Base-by-base conservation (phyloP, 805 yeast species). In the Starmera quercuum region DNA sequence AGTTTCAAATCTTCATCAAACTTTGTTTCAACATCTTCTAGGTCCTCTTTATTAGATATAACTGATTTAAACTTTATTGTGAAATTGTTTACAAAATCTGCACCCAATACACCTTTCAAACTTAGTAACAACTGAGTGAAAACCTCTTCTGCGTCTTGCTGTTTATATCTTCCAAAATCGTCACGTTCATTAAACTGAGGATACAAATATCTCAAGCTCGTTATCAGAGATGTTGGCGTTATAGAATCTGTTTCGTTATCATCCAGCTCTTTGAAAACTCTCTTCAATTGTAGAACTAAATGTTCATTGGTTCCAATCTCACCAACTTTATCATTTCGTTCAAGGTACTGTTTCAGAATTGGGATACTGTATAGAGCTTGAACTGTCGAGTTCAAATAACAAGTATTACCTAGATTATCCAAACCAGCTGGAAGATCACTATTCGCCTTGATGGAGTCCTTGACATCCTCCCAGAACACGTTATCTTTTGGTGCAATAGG, bases 131-230 rank as follows among this genome's bases (percentile, higher is more conserved):
- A 69, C 55, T 83, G 90, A 7, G 96, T 80, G 61, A 77, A 87
- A 13, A 90, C 83, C 56, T 92, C 99, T 62, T 92, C 99, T 1
- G 98, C 98, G 64, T 92, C 99, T 61, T 92, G 99, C 62, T 92
- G 98, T 58, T 85, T 87, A 53, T 72, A 83, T 36, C 70, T 61
- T 1, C 97, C 97, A 28, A 64, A 60, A 32, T 66, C 64, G 40
- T 75, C 81, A 39, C 76, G 73, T 54, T 90, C 97, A 28, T 82
- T 83, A 59, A 92, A 92, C 59, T 92, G 97, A 2, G 97, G 97
- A 53, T 75, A 83, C 13, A 65, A 61, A 31, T 66, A 62, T 54
- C 96, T 76, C 45, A 84, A 64, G 20, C 74, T 63, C 24, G 75
- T 65, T 40, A 92, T 63, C 38, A 90, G 73, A 27, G 75, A 64